Evolutionary conservation across 2,329 filamentous ascomycete species (phyloP), one percentile per base, ranked within the genome.

Genomic region (Phaeophleospora eucalypticola): DNA sequence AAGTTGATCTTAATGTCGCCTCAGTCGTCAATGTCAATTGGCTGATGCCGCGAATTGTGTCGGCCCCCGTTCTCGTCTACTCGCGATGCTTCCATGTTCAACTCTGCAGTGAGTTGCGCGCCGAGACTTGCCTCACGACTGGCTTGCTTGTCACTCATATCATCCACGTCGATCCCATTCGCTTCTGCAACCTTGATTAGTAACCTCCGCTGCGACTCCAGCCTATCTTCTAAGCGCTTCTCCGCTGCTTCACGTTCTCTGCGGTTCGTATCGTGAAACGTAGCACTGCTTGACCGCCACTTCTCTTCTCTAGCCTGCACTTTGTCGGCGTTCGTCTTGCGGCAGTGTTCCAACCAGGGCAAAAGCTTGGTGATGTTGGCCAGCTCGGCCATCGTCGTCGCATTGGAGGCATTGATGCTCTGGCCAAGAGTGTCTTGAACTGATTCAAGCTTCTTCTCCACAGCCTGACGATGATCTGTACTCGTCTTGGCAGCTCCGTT

Each of bases 251-350:
- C 66, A 15, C 66, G 61, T 34, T 68, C 60, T 24, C 60, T 53
- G 15, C 65, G 58, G 24, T 55, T 58, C 48, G 63, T 58, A 48
- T 70, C 66, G 45, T 69, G 68, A 52, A 71, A 71, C 8, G 60
- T 61, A 1, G 68, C 68, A 27, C 64, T 68, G 16, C 63, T 64
- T 1, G 63, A 64, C n/a, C 68, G 62, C 68, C 67, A 71, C 36
- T 60, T 68, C 42, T 70, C 68, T 49, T 69, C 66, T 18, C 64
- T 56, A 33, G 62, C 56, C 44, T 68, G 59, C 44, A 65, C 61
- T 19, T 62, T 58, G 21, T 67, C 60, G 6, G 60, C 58, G 17
- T 62, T 62, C 3, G 65, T 57, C 32, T 66, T 61, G n/a, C 67
- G 54, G 53, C 67, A 69, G 16, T 68, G 60, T 38, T 71, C 68